Evolutionary conservation across 177 flowering plant species (phyloP), one percentile per base, ranked within the genome.

Genomic region (Tripterygium wilfordii): DNA sequence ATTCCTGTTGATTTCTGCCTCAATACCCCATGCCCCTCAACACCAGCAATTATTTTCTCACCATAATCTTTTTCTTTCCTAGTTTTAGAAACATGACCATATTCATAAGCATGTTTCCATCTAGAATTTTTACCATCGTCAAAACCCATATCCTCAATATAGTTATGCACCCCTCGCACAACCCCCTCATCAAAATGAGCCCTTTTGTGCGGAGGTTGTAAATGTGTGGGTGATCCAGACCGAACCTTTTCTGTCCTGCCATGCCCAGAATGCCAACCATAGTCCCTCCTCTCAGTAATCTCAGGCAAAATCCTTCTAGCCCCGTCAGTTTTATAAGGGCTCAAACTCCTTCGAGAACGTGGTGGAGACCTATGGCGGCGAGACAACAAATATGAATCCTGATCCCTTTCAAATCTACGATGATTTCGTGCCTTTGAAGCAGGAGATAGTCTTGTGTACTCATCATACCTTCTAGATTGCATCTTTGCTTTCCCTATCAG

Each of bases 271-370:
- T 45, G 64, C 58, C 66, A 61, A 32, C 39, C 45, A 42, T 57
- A 68, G 13, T 70, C 79, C 54, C 71, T 62, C 51, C 66, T 55
- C 21, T 67, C 80, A 18, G 45, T 19, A 7, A 66, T 56, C 24
- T 49, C 49, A 29, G 36, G 51, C 35, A 22, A 17, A 18, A 51
- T 31, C 51, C 57, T 54, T 21, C 47, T 42, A 17, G 55, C 43
- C 41, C 53, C 58, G 14, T 62, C 66, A 2, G 23, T 22, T 22
- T 54, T 58, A 47, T 32, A 31, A 42, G 69, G 78, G 40, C 62
- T 67, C 48, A 42, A 39, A 29, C 71, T 65, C 46, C 47, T 41
- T 23, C 45, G 27, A 1, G 40, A 7, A 2, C 3, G 39, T 4
- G 43, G 51, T 1, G 45, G 31, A 32, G 41, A 18, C 18, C 41